Percentiles rank a stretch among this genome's conserved stretches.
Evolutionary conservation across 2,329 filamentous ascomycete genomes (phyloP).

Genomic region (Penicillium sp.): DNA sequence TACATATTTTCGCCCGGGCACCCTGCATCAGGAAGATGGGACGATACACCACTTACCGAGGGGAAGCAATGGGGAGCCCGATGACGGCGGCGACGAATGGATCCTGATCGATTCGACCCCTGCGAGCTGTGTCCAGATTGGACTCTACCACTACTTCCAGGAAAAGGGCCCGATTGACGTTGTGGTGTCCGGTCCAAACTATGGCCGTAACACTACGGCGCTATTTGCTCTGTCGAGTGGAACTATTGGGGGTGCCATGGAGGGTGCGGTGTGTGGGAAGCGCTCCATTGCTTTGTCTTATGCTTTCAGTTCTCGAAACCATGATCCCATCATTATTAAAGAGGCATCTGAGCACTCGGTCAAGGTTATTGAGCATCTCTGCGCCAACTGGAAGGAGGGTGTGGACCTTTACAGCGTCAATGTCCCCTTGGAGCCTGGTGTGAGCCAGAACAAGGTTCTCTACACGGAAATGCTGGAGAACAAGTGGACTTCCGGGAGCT

Average conservation of each 20-base stretch:
- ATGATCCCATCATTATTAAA: conserved; percentile 79
- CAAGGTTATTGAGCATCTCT: conserved; percentile 76
- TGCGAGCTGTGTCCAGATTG: conserved; percentile 80
- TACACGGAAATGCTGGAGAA: conserved; percentile 90
- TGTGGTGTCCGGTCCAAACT: conserved; percentile 80
- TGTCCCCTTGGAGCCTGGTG: conserved; percentile 78
- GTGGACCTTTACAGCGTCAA: conserved; percentile 91
- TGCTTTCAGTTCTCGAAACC: conserved; percentile 84
- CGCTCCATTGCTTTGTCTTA: conserved; percentile 82
- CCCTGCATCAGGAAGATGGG: conserved; percentile 66
- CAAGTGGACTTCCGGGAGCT: conserved; percentile 81
- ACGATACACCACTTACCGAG: conserved; percentile 66
- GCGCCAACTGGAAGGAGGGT: conserved; percentile 70
- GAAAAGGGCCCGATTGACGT: conserved; percentile 73
- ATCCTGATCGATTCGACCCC: conserved; percentile 79
- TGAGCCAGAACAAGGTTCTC: conserved; percentile 72
- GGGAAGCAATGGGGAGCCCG: conserved; percentile 54
- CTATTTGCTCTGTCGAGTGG: conserved; percentile 78
- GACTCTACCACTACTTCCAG: conserved; percentile 76
- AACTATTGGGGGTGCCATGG: conserved; percentile 75
- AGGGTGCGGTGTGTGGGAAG: conserved; percentile 71
- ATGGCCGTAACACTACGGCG: conserved; percentile 79
- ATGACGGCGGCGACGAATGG: conserved; percentile 71
- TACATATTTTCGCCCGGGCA: conserved; percentile 75
- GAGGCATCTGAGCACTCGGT: conserved; percentile 76